Conservation (phyloP, 2,329 filamentous ascomycete genomes). For the Alternaria rosae region DNA sequence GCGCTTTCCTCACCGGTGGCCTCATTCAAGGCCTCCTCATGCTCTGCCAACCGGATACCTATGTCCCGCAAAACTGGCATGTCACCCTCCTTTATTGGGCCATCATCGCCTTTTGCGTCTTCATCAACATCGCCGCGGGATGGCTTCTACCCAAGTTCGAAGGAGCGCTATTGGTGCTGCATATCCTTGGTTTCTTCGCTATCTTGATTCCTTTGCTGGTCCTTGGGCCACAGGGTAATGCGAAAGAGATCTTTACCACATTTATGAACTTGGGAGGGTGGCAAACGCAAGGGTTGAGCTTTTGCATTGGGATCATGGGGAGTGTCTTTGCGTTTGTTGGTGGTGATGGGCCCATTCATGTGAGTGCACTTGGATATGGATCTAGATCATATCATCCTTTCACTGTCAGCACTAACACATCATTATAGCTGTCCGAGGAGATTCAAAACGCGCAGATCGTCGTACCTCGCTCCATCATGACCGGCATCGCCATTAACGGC, state of each 20-base stretch:
- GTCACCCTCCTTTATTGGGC: constrained; percentile 59
- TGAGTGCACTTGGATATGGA: constrained; percentile 22
- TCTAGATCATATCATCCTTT: no score
- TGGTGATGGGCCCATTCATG: constrained; percentile 49
- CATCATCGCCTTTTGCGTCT: constrained; percentile 48
- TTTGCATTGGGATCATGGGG: constrained; percentile 50
- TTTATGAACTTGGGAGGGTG: constrained; percentile 58
- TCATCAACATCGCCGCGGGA: constrained; percentile 55
- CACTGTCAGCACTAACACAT: not conserved
- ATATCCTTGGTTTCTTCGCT: constrained; percentile 60
- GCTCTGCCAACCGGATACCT: constrained; percentile 48
- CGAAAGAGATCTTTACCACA: constrained; percentile 53
- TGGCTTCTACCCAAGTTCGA: constrained; percentile 57
- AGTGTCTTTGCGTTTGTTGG: constrained; percentile 48
- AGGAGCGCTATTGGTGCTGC: constrained; percentile 55
- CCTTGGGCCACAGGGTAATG: constrained; percentile 49
- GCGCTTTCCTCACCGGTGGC: constrained; percentile 35
- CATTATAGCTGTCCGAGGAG: constrained; percentile 38
- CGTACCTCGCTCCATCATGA: constrained; percentile 49
- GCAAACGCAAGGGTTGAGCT: constrained; percentile 53
- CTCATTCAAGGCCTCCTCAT: constrained; percentile 44
- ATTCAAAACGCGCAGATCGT: constrained; percentile 38
- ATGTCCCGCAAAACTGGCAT: constrained; percentile 56
- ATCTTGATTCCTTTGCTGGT: constrained; percentile 57
- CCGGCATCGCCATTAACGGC: constrained; percentile 49